phyloP scores from a whole-genome alignment of 169 alveolate species.

The Cyclospora cayetanensis region DNA sequence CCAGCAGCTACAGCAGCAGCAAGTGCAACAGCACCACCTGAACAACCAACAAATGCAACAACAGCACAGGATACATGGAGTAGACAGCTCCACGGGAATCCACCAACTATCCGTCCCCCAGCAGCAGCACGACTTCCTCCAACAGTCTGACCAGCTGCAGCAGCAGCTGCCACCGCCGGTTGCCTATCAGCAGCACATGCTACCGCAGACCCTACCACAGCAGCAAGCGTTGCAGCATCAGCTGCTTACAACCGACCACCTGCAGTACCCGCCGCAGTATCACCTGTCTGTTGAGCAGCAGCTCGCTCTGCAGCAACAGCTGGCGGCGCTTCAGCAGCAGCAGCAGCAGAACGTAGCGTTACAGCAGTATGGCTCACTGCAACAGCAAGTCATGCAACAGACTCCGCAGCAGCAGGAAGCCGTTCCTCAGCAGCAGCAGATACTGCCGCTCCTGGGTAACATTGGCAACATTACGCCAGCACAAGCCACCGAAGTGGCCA shows the following conservation, averaged over 20 bases:
- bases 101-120: neutral
- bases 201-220: neutral
- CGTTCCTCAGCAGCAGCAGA: neutral
- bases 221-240: slow-evolving; percentile 56
- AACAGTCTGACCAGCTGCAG: neutral
- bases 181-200: neutral
- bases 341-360: neutral
- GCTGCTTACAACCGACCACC: neutral
- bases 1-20: slow-evolving; percentile 30
- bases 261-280: neutral
- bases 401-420: slow-evolving; percentile 20
- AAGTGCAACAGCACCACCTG: neutral
- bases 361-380: neutral
- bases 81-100: too few relatives aligned
- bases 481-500: neutral
- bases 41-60: neutral
- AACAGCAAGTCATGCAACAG: neutral
- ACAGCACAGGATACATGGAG: too few relatives aligned
- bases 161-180: neutral
- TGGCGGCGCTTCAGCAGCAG: neutral
- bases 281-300: neutral
- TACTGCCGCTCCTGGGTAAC: neutral
- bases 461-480: neutral
- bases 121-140: too few relatives aligned
- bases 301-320: neutral